Percentiles rank a stretch among this genome's conserved stretches.
Conservation (phyloP, 345 rosid genomes). For the Noccaea caerulescens region DNA sequence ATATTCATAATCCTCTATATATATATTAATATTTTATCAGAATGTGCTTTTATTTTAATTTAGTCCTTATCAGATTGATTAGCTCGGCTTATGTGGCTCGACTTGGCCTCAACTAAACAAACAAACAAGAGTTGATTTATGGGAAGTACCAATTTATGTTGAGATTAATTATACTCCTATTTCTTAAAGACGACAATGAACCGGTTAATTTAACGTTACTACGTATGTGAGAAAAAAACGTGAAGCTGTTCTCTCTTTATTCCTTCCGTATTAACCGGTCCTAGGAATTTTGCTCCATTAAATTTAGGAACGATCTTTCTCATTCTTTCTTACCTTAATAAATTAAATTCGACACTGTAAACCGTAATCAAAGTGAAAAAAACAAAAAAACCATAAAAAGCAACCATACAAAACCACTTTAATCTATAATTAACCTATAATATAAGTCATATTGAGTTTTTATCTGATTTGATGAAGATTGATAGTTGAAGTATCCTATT, state of each 20-base stretch:
- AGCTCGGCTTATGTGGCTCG: conserved; percentile 37
- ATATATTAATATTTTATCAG: conserved; percentile 3
- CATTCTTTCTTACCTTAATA: conserved; percentile 27
- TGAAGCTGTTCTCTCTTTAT: conserved; percentile 41
- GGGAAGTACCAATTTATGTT: conserved; percentile 1
- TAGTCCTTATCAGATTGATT: neutral
- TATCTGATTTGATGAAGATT: too few species aligned
- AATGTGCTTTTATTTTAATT: conserved; percentile 1
- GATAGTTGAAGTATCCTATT: too few species aligned
- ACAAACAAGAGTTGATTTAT: neutral
- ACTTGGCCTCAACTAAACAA: conserved; percentile 16
- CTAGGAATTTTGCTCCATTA: conserved; percentile 41
- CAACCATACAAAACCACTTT: too few species aligned
- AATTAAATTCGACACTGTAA: neutral
- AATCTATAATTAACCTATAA: too few species aligned
- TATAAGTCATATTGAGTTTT: too few species aligned
- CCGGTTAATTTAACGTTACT: conserved; percentile 36
- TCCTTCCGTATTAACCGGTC: conserved; percentile 48
- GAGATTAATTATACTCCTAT: neutral
- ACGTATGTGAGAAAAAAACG: conserved; percentile 42
- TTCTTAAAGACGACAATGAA: conserved; percentile 18
- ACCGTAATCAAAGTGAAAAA: neutral
- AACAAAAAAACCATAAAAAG: too few species aligned
- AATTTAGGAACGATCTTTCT: conserved; percentile 33
- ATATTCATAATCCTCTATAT: conserved; percentile 36